phyloP scores from a whole-genome alignment of 2,329 filamentous ascomycete species.

The Penicillium sp. region DNA sequence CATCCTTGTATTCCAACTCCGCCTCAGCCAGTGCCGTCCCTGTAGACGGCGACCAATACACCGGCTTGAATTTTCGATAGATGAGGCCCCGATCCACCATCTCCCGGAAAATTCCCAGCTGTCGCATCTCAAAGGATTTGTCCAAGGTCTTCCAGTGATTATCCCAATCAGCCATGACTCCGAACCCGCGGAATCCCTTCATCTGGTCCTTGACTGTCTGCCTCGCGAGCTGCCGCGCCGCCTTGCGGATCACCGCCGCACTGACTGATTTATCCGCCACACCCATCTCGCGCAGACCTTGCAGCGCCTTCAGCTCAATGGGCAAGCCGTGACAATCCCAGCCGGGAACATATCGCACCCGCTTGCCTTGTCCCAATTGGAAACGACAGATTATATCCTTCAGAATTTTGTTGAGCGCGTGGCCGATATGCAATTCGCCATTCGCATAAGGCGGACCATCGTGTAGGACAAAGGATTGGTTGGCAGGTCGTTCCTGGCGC shows the following conservation, averaged over 20 bases:
- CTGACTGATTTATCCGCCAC: conserved; percentile 28
- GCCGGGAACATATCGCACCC: conserved; percentile 80
- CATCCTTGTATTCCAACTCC: conserved; percentile 64
- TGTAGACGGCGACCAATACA: conserved; percentile 67
- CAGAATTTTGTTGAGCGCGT: conserved; percentile 93
- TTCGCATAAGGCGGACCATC: conserved; percentile 98
- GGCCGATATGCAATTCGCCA: conserved; percentile 84
- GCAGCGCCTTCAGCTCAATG: conserved; percentile 93
- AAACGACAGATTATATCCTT: conserved; percentile 90
- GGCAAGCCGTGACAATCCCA: conserved; percentile 98
- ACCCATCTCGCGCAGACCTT: conserved; percentile 48
- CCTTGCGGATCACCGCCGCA: conserved; percentile 52
- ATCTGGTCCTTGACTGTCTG: conserved; percentile 60
- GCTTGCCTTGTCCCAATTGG: conserved; percentile 73
- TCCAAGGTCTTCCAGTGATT: conserved; percentile 65
- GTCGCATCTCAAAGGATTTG: conserved; percentile 59
- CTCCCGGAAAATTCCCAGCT: conserved; percentile 58
- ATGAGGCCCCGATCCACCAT: conserved; percentile 64
- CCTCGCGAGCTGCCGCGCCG: conserved; percentile 56
- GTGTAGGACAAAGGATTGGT: conserved; percentile 74
- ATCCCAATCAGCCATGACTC: conserved; percentile 65
- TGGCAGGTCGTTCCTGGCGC: conserved; percentile 50
- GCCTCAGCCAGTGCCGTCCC: conserved; percentile 64
- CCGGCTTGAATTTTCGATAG: conserved; percentile 62
- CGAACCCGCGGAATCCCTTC: conserved; percentile 59